Base-by-base conservation (phyloP, 805 yeast species). In the Metschnikowia corniflorae region DNA sequence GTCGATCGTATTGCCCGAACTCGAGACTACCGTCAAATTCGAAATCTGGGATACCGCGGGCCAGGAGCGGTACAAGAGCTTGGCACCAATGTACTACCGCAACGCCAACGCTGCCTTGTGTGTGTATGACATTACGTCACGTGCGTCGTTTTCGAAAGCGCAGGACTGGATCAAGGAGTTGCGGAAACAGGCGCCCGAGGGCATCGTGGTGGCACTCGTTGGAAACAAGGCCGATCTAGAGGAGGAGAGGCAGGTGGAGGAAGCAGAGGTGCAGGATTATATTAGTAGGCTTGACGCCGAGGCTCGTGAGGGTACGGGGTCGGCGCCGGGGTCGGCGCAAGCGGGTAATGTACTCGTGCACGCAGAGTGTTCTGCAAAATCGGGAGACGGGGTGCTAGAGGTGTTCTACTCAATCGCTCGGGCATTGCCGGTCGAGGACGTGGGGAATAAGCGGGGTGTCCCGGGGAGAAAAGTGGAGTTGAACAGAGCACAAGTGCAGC, bases 1-100 rank as follows among this genome's bases (percentile, higher is more conserved):
- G 59, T 79, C 94, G 55, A 89, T 96, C 56, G 78, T 86, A 16
- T 82, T 93, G 27, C 50, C 55, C 85, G 93, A 33, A 83, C 81
- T 43, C 76, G 82, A 54, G 16, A 42, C 53, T 23, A 85, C 93
- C 7, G 86, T 91, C 55, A 91, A 93, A 61, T 88, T 86, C 58
- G 95, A 86, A 57, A 86, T 86, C 42, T 86, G 95, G 95, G 97
- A 89, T 59, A 89, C 97, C 10, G 97, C 97, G 2, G 98, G 98
- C 15, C 97, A 91, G 68, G 98, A 91, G 61, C 68, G 98, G 46
- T 91, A 91, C 69, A 96, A 97, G 12, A 81, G 91, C 17, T 73
- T 91, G 54, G 97, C 97, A 1, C 97, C 97, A 19, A 83, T 91
- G 93, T 91, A 91, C 64, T 91, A 91, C 67, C 77, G 98, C 58